These are phyloP conservation scores for Exserohilum turcica DNA, from an alignment of 2,329 filamentous ascomycete species.

Conservation along the genomic window DNA sequence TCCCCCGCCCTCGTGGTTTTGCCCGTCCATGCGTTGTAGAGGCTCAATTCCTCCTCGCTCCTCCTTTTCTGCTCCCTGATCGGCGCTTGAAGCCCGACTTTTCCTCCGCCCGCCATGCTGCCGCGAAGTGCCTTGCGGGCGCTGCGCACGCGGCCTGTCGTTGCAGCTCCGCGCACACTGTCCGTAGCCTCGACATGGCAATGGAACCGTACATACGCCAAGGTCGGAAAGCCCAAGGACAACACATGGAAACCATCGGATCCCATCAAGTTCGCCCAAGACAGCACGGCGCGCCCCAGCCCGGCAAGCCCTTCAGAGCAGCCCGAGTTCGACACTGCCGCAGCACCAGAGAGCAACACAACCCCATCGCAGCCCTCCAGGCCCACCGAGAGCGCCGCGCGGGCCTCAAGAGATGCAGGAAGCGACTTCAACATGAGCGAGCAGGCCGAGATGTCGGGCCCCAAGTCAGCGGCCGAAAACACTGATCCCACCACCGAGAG, in stretches of 20 bases:
- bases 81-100: constrained; percentile 12
- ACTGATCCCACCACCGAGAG: constrained; percentile 50
- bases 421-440: constrained; percentile 30
- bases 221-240: constrained; percentile 35
- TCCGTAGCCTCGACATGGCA: constrained; percentile 36
- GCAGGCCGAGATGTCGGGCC: constrained; percentile 47
- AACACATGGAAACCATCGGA: constrained; percentile 51
- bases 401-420: constrained; percentile 20
- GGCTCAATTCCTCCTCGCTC: constrained; percentile 6
- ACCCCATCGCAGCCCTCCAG: constrained; percentile 32
- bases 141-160: constrained; percentile 37
- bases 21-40: constrained; percentile 1
- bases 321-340: constrained; percentile 38
- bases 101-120: constrained; percentile 38
- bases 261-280: constrained; percentile 46
- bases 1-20: neutral
- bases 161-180: constrained; percentile 31
- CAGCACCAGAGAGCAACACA: constrained; percentile 25
- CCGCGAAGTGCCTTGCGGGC: constrained; percentile 42
- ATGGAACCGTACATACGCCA: constrained; percentile 36
- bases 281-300: constrained; percentile 29
- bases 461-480: constrained; percentile 43
- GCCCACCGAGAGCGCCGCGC: constrained; percentile 26
- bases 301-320: constrained; percentile 42
- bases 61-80: constrained; percentile 23